Evolutionary conservation across 192 early-diverging fungal genomes (phyloP).

Genomic region (Coemansia sp.): DNA sequence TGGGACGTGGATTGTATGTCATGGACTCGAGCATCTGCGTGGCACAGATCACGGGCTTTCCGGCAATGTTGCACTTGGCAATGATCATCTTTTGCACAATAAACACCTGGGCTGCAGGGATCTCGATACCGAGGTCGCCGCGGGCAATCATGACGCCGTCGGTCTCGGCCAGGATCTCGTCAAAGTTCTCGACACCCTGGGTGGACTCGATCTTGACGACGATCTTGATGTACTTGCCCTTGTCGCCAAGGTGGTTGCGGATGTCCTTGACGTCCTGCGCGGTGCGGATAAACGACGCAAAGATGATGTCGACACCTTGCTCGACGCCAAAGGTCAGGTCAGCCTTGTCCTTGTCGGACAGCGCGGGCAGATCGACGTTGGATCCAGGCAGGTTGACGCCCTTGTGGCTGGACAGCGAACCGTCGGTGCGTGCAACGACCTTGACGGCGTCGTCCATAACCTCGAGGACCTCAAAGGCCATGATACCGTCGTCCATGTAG

Average conservation of each 20-base stretch:
- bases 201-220: slow-evolving; percentile 98
- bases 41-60: slow-evolving; percentile 95
- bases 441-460: slow-evolving; percentile 59
- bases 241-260: slow-evolving; percentile 77
- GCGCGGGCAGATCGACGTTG: slow-evolving; percentile 89
- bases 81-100: slow-evolving; percentile 99
- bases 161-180: slow-evolving; percentile 89
- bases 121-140: slow-evolving; percentile 98
- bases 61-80: slow-evolving; percentile 94
- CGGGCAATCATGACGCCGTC: slow-evolving; percentile 99
- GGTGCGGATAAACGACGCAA: slow-evolving; percentile 95
- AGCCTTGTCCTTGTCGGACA: slow-evolving; percentile 91
- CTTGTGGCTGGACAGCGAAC: slow-evolving; percentile 88
- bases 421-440: slow-evolving; percentile 83
- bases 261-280: slow-evolving; percentile 90
- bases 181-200: slow-evolving; percentile 98
- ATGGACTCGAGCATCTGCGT: slow-evolving; percentile 99
- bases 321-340: slow-evolving; percentile 92
- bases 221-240: slow-evolving; percentile 88
- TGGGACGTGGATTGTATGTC: slow-evolving; percentile 96
- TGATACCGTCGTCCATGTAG: slow-evolving; percentile 93
- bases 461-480: slow-evolving; percentile 91
- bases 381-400: slow-evolving; percentile 95
- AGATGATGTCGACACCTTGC: slow-evolving; percentile 92
- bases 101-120: slow-evolving; percentile 90